Evolutionary conservation across 148 eudicot genomes (phyloP).

Genomic region (Silene uniflora): DNA sequence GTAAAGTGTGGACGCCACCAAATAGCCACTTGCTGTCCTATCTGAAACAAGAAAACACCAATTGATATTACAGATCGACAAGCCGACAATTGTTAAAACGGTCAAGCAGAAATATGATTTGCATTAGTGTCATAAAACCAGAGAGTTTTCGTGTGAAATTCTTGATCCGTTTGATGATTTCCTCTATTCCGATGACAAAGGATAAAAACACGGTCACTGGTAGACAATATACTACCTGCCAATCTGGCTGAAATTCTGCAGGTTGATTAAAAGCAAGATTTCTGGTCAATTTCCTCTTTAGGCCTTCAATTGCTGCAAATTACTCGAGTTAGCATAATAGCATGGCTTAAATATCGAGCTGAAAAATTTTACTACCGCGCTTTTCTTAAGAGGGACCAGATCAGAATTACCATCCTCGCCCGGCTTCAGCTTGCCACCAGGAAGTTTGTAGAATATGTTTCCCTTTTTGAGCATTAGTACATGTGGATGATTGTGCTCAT

Average conservation of each 20-base stretch:
- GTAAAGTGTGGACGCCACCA: slow-evolving; percentile 94
- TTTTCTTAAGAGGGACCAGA: neutral
- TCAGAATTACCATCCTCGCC: slow-evolving; percentile 82
- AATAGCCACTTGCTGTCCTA: slow-evolving; percentile 73
- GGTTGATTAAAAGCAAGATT: slow-evolving; percentile 70
- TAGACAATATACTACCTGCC: slow-evolving; percentile 52
- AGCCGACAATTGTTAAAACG: no score
- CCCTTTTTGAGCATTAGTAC: slow-evolving; percentile 71
- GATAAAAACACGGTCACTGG: neutral
- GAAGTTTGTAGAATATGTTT: slow-evolving; percentile 69
- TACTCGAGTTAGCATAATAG: neutral
- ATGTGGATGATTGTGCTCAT: slow-evolving; percentile 79
- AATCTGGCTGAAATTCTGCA: slow-evolving; percentile 47
- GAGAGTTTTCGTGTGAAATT: no score
- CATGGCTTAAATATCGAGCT: neutral
- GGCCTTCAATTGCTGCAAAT: slow-evolving; percentile 63
- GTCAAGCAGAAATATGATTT: no score
- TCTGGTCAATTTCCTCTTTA: slow-evolving; percentile 71
- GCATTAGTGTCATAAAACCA: no score
- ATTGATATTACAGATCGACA: no score
- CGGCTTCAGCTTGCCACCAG: slow-evolving; percentile 82
- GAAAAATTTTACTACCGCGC: neutral
- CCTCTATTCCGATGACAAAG: neutral
- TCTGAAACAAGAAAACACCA: slow-evolving; percentile 37
- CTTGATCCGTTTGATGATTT: no score